phyloP scores from a whole-genome alignment of 805 yeast genomes.

The Nadsonia fulvescens region DNA sequence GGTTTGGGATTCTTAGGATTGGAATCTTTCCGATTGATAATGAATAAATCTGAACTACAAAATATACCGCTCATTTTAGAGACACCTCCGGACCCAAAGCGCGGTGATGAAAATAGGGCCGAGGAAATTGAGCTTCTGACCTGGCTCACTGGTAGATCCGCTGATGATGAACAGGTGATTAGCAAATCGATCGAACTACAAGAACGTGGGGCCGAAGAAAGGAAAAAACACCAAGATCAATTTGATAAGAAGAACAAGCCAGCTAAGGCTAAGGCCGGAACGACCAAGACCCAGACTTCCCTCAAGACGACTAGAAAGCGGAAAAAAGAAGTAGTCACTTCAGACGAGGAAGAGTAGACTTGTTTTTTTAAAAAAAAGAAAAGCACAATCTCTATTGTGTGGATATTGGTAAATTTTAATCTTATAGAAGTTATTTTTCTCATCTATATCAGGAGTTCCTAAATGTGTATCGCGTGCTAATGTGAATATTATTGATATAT shows the following conservation, averaged over 20 bases:
- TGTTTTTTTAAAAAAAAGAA: too few species aligned
- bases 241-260: slow-evolving; percentile 35
- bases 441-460: too few species aligned
- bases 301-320: too few species aligned
- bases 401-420: too few species aligned
- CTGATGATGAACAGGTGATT: slow-evolving; percentile 36
- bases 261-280: slow-evolving; percentile 9
- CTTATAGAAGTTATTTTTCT: too few species aligned
- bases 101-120: slow-evolving; percentile 40
- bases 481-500: too few species aligned
- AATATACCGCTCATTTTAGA: slow-evolving; percentile 70
- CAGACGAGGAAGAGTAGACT: too few species aligned
- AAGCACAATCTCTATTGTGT: too few species aligned
- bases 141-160: slow-evolving; percentile 47
- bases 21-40: slow-evolving; percentile 63
- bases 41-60: slow-evolving; percentile 45
- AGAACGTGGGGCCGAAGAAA: slow-evolving; percentile 44
- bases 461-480: too few species aligned
- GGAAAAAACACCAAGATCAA: slow-evolving; percentile 51
- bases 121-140: slow-evolving; percentile 65
- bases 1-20: slow-evolving; percentile 84
- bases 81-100: slow-evolving; percentile 53
- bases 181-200: slow-evolving; percentile 32
- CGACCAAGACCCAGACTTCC: too few species aligned
- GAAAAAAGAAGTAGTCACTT: too few species aligned